Evolutionary conservation across 805 yeast genomes (phyloP), one percentile per base, ranked within the genome.

Genomic region (Suhomyces xylopsoci): DNA sequence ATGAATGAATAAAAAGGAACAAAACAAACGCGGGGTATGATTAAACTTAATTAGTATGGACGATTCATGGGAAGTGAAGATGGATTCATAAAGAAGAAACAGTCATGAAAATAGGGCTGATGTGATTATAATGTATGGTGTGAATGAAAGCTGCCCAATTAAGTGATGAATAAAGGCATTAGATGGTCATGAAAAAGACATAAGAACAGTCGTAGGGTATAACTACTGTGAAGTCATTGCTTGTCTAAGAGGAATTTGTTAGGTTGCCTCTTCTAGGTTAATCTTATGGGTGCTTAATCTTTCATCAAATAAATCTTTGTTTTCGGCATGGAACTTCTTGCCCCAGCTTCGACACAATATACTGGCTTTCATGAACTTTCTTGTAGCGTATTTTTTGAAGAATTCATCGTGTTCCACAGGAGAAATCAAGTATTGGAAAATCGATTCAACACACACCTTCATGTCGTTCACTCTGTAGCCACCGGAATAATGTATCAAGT

Each of bases 381-480:
- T 84, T 30, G 94, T 83, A 47, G 96, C 93, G 67, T 94, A 94
- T 72, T 94, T 94, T 66, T 88, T 89, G 76, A 90, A 91, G 64
- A 93, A 90, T 67, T 90, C 97, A 64, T 90, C 96, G 71, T 92
- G 96, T 53, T 83, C 85, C 49, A 91, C 88, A 9, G 96, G 96
- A 45, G 86, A 80, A 43, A 84, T 82, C 57, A 88, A 70, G 67
- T 89, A 93, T 65, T 86, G 88, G 68, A 89, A 79, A 56, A 93
- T 81, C 75, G 87, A 78, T 57, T 83, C 84, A 52, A 88, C 81
- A 50, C 90, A 85, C 38, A 89, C 88, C 57, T 79, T 78, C 68
- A 94, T 69, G 60, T 88, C 91, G 42, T 77, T 80, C 57, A 85
- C 88, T 20, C 84, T 81, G 68, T 88, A 89, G 9, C 96, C 97